These are phyloP conservation scores for Tagetes erecta DNA, from an alignment of 129 eudicot species.

Conservation along the genomic window DNA sequence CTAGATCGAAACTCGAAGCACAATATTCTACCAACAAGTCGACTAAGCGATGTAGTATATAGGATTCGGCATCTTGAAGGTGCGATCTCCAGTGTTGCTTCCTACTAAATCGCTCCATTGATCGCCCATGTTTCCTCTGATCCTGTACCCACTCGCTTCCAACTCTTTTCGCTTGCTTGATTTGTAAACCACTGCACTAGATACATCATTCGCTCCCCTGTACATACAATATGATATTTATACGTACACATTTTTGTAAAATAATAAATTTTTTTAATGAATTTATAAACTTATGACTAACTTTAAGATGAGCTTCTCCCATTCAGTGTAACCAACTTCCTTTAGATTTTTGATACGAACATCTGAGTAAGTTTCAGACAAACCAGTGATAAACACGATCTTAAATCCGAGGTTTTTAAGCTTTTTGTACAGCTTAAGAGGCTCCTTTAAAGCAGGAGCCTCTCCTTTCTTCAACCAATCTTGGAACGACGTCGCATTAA, in stretches of 20 bases:
- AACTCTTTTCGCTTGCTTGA: conserved; percentile 38
- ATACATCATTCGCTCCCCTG: not conserved
- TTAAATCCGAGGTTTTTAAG: conserved; percentile 34
- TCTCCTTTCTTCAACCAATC: conserved; percentile 30
- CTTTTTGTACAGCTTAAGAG: conserved; percentile 39
- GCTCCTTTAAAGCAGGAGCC: conserved; percentile 42
- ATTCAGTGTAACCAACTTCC: conserved; percentile 37
- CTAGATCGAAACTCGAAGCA: not conserved
- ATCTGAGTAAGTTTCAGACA: not conserved
- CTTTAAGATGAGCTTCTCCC: conserved; percentile 51
- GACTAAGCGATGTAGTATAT: conserved; percentile 36
- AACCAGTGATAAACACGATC: conserved; percentile 44
- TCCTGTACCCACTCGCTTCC: conserved; percentile 45
- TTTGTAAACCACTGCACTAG: conserved; percentile 36
- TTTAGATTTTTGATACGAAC: conserved; percentile 31
- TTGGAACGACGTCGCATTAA: conserved; percentile 28
- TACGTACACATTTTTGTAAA: not conserved
- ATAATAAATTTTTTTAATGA: too few species aligned
- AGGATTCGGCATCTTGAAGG: conserved; percentile 51
- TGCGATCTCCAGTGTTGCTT: conserved; percentile 28
- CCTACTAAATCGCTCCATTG: conserved; percentile 65
- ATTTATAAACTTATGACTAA: conserved; percentile 8
- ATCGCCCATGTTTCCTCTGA: conserved; percentile 56
- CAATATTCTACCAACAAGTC: not conserved
- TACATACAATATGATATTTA: not conserved